Conservation (phyloP, 495 filamentous ascomycete species). For the Chaetomidium leptoderma region DNA sequence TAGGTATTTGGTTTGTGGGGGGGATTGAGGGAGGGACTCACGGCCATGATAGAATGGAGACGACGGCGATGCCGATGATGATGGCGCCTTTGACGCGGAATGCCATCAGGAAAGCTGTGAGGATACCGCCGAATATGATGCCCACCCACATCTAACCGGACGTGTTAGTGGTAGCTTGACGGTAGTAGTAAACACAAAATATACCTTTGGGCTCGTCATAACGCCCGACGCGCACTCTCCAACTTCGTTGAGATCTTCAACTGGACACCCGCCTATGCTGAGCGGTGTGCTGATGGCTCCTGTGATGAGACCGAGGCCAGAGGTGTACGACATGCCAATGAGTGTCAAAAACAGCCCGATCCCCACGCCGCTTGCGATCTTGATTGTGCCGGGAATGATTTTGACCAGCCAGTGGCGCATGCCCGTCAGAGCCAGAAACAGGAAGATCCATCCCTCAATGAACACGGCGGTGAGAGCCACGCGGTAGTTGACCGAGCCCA, state of each 20-base stretch:
- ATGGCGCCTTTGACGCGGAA: constrained; percentile 76
- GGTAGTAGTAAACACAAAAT: neutral
- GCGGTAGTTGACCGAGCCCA: constrained; percentile 60
- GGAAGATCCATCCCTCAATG: constrained; percentile 65
- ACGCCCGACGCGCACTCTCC: constrained; percentile 46
- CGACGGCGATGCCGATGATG: constrained; percentile 74
- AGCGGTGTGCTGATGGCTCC: constrained; percentile 58
- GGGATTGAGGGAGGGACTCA: constrained; percentile 36
- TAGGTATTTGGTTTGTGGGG: too few species aligned
- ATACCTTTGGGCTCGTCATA: constrained; percentile 64
- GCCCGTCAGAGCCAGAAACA: constrained; percentile 64
- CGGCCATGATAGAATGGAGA: constrained; percentile 80
- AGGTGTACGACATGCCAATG: constrained; percentile 70
- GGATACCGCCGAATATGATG: constrained; percentile 70
- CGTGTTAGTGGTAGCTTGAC: constrained; percentile 19
- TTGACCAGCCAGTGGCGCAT: constrained; percentile 82
- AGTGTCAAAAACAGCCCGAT: constrained; percentile 76
- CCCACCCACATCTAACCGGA: constrained; percentile 64
- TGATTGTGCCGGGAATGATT: constrained; percentile 72
- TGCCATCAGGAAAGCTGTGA: constrained; percentile 73
- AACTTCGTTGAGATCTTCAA: constrained; percentile 34
- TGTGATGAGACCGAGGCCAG: constrained; percentile 71
- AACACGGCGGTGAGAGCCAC: constrained; percentile 79
- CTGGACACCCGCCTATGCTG: constrained; percentile 62
- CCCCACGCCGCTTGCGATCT: constrained; percentile 73